Base-by-base conservation (phyloP, 2,329 filamentous ascomycete genomes). In the Pseudocercospora fijiensis region DNA sequence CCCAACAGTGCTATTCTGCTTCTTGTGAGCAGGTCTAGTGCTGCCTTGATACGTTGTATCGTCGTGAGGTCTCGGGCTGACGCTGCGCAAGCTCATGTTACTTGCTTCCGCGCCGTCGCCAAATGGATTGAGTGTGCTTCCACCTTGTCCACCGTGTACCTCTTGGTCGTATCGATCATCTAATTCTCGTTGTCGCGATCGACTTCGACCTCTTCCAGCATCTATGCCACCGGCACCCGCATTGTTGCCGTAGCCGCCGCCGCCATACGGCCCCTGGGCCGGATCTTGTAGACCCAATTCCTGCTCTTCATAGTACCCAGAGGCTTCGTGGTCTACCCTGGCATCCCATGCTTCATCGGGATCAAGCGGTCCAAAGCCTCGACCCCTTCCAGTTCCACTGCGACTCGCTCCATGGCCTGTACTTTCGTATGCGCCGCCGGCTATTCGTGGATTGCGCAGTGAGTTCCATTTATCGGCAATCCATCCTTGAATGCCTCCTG, bases 291-390 rank as follows among this genome's bases (percentile, higher is more conserved):
- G 74, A 0, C 88, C 88, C 4, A 92, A 79, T 76, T 92, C 90
- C 73, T 90, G 86, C 75, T 94, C 91, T 73, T 94, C 91, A 73
- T 91, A 89, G 76, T 91, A 91, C 1, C 84, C 84, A 22, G 81
- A 81, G 18, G 88, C 86, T 76, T 93, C 90, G 70, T 87, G 83
- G 63, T 90, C 90, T 4, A 96, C 90, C 64, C 90, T 83, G 67
- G 90, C 79, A 78, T 95, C 91, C 92, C 92, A 96, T 1, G 91
- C 90, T 73, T 93, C 90, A 74, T 96, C 91, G 1, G 90, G 90
- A 72, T 95, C 91, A 52, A 92, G 83, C 3, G 87, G 82, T 1
- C 88, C 86, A 75, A 90, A 88, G 22, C 86, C 86, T 60, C 85
- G 78, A 6, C 67, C 65, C n/a, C 68, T 49, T 66, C 74, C 58